A percentile compares a stretch with the other conserved stretches of the same genome.
phyloP scores from a whole-genome alignment of 2,329 filamentous ascomycete species.

The Colletotrichum spaethianum region DNA sequence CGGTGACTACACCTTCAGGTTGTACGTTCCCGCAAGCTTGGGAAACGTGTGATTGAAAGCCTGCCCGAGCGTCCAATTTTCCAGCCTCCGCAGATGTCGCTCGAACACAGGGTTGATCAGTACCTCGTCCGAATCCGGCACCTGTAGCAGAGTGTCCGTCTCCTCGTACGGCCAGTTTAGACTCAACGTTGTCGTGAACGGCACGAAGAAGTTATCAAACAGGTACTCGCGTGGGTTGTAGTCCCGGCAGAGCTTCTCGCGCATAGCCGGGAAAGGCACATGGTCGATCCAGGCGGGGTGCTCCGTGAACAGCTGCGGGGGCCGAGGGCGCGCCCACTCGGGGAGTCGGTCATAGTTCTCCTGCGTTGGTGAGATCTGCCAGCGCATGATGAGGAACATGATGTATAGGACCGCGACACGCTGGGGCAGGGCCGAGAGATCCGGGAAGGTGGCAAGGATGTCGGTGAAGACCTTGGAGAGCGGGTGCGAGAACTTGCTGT shows the following conservation, averaged over 20 bases:
- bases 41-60: slow-evolving; percentile 78
- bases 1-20: slow-evolving; percentile 47
- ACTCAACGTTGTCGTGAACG: slow-evolving; percentile 81
- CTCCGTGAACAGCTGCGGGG: slow-evolving; percentile 74
- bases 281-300: slow-evolving; percentile 90
- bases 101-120: slow-evolving; percentile 92
- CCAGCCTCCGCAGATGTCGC: slow-evolving; percentile 79
- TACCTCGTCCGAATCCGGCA: slow-evolving; percentile 73
- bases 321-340: slow-evolving; percentile 77
- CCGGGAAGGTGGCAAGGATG: slow-evolving; percentile 86
- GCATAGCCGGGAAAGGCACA: slow-evolving; percentile 83
- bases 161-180: slow-evolving; percentile 90
- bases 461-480: slow-evolving; percentile 89
- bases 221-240: slow-evolving; percentile 66
- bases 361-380: slow-evolving; percentile 84
- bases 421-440: slow-evolving; percentile 83
- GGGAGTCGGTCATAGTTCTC: slow-evolving; percentile 87
- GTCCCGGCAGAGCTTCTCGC: slow-evolving; percentile 72
- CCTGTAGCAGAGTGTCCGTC: slow-evolving; percentile 76
- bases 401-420: slow-evolving; percentile 85
- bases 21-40: slow-evolving; percentile 61
- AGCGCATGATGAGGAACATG: slow-evolving; percentile 90
- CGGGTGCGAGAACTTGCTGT: slow-evolving; percentile 76
- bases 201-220: slow-evolving; percentile 88
- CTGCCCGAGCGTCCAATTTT: slow-evolving; percentile 86